Evolutionary conservation across 2,329 filamentous ascomycete genomes (phyloP).

Genomic region (Penicillium vulpinum): DNA sequence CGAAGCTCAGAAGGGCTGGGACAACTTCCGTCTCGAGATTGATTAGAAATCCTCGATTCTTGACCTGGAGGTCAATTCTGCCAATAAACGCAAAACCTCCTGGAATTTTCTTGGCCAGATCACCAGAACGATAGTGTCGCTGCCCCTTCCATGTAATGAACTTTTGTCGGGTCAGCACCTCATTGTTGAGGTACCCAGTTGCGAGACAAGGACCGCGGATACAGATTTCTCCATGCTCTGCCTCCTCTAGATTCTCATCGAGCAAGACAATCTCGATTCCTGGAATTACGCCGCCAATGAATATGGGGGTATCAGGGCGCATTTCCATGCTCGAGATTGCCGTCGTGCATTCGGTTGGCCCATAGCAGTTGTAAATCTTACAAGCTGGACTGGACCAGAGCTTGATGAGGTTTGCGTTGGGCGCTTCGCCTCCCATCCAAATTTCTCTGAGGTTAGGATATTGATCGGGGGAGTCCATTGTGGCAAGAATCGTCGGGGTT

Average conservation of each 20-base stretch:
- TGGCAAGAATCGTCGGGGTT: slow-evolving; percentile 10
- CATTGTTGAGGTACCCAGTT: slow-evolving; percentile 23
- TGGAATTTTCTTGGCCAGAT: slow-evolving; percentile 11
- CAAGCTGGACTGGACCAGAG: slow-evolving; percentile 5
- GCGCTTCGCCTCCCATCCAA: slow-evolving; percentile 16
- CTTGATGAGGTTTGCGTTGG: slow-evolving; percentile 6
- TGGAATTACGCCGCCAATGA: slow-evolving; percentile 8
- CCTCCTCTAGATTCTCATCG: slow-evolving; percentile 7
- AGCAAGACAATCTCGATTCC: slow-evolving; percentile 16
- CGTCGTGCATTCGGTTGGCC: slow-evolving; percentile 16
- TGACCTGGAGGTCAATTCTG: slow-evolving; percentile 32
- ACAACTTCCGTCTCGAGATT: slow-evolving; percentile 38
- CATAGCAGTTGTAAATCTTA: slow-evolving; percentile 16
- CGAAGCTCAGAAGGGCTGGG: slow-evolving; percentile 19
- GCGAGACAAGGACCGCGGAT: slow-evolving; percentile 24
- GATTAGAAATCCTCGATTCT: slow-evolving; percentile 39
- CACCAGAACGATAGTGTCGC: slow-evolving; percentile 24
- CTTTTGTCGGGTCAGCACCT: slow-evolving; percentile 12
- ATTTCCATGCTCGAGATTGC: not conserved
- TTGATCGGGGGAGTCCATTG: not conserved
- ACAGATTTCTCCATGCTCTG: slow-evolving; percentile 23
- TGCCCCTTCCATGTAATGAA: slow-evolving; percentile 20
- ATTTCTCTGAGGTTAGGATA: slow-evolving; percentile 4
- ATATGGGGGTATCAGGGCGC: not conserved
- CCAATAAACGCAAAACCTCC: slow-evolving; percentile 28